Base-by-base conservation (phyloP, 2,329 filamentous ascomycete species). In the Sporothrix brasiliensis region DNA sequence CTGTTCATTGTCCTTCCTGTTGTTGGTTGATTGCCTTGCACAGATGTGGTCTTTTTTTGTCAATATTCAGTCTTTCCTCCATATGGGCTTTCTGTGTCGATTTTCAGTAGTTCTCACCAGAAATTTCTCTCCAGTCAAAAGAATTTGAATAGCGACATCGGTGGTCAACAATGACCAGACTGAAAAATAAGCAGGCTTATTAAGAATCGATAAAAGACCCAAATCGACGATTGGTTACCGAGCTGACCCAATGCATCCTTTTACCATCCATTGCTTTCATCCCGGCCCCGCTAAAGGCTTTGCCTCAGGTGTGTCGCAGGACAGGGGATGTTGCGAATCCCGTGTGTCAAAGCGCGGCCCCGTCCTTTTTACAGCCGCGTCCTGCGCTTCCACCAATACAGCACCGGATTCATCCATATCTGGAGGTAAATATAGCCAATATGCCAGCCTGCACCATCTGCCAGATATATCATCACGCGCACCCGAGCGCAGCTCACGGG, bases 221-320 rank as follows among this genome's bases (percentile, higher is more conserved):
- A n/a, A 58, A 14, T 13, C 21, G 27, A 19, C 58, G 27, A 63
- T 63, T 47, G 58, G 39, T 27, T 47, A 63, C 58, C 39, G 30
- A 63, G 10, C 9, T n/a, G 11, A 44, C 2, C 41, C 58, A 27
- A 24, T 27, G 53, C 24, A 49, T 50, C 24, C 44, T 52, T 49
- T 49, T 67, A 3, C 13, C n/a, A 4, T 16, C n/a, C 63, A 39
- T 34, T 10, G 44, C 27, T 4, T 30, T 27, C 11, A 4, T 14
- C n/a, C 54, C 34, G 19, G 63, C 53, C 66, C 49, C 60, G 66
- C 70, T 34, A 44, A 16, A 53, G 27, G 47, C 21, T 61, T 75
- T 83, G 83, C 83, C 76, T 84, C 83, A 84, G 77, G 79, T 79
- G 76, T 82, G 83, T 84, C 80, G 78, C 82, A 84, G 79, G 75